Conservation (phyloP, 257 asterid species). For the Anisodus tanguticus region DNA sequence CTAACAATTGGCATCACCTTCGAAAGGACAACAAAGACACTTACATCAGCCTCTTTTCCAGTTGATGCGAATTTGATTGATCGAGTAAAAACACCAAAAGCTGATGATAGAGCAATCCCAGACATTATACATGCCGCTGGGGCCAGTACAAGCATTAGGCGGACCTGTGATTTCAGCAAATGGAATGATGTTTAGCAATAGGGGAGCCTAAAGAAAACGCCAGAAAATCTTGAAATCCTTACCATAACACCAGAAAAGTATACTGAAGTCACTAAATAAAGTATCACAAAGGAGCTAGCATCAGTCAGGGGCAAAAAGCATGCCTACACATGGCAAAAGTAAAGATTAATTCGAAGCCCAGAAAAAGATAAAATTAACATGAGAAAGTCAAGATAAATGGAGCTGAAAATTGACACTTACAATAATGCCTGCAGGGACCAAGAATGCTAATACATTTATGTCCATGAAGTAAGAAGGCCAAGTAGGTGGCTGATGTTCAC, state of each 20-base stretch:
- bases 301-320: slow-evolving; percentile 96
- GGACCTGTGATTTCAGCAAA: slow-evolving; percentile 66
- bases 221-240: slow-evolving; percentile 33
- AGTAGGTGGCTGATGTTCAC: slow-evolving; percentile 99
- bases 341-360: slow-evolving; percentile 28
- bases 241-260: slow-evolving; percentile 99
- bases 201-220: background rate
- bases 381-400: slow-evolving; percentile 8
- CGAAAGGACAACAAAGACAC: slow-evolving; percentile 32
- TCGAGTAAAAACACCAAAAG: slow-evolving; percentile 83
- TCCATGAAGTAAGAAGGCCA: slow-evolving; percentile 99
- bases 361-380: slow-evolving; percentile 20
- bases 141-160: slow-evolving; percentile 98
- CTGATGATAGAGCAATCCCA: slow-evolving; percentile 97
- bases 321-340: slow-evolving; percentile 64
- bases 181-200: slow-evolving; percentile 2
- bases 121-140: slow-evolving; percentile 99
- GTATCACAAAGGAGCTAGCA: slow-evolving; percentile 96
- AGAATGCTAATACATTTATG: slow-evolving; percentile 90
- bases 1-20: background rate
- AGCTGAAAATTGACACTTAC: slow-evolving; percentile 57
- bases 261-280: slow-evolving; percentile 92
- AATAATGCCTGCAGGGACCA: slow-evolving; percentile 98
- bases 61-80: slow-evolving; percentile 76
- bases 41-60: slow-evolving; percentile 58